These are phyloP conservation scores for Gymnopus androsaceus DNA, from an alignment of 1,284 basidiomycete genomes.

Conservation along the genomic window DNA sequence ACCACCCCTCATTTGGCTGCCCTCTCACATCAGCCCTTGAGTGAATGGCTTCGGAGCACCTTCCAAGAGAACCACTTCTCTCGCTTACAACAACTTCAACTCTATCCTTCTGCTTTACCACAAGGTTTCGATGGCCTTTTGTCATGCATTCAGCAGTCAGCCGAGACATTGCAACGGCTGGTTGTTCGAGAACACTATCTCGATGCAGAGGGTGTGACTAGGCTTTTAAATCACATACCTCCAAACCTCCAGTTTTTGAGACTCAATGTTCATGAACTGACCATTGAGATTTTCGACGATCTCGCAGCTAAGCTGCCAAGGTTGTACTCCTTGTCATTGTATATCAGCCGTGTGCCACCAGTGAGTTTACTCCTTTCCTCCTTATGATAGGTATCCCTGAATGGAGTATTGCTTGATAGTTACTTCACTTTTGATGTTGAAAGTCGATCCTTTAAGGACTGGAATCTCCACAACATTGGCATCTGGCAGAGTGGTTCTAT, in stretches of 20 bases:
- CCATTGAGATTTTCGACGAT: constrained; percentile 35
- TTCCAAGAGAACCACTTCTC: constrained; percentile 27
- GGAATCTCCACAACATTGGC: constrained; percentile 38
- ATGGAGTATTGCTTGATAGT: not conserved
- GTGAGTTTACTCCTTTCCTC: not conserved
- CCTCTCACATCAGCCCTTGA: constrained; percentile 30
- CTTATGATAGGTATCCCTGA: not conserved
- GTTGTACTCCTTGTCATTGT: constrained; percentile 33
- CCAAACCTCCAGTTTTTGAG: constrained; percentile 30
- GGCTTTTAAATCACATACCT: constrained; percentile 28
- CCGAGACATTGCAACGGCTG: constrained; percentile 33
- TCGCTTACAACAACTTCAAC: constrained; percentile 34
- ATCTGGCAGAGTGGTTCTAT: constrained; percentile 39
- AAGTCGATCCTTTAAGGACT: constrained; percentile 29
- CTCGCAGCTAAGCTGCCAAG: constrained; percentile 31
- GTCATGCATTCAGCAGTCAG: constrained; percentile 30
- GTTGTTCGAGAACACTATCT: constrained; percentile 43
- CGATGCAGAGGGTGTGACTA: constrained; percentile 29
- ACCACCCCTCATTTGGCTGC: constrained; percentile 32
- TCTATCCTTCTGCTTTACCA: constrained; percentile 39
- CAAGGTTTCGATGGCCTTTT: constrained; percentile 35
- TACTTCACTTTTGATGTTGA: constrained; percentile 27
- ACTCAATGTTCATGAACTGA: constrained; percentile 36
- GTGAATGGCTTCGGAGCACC: constrained; percentile 32
- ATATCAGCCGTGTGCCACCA: constrained; percentile 27